Percentiles rank a stretch among this genome's conserved stretches.
Conservation (phyloP, 2,329 filamentous ascomycete species). For the Ilyonectria robusta region DNA sequence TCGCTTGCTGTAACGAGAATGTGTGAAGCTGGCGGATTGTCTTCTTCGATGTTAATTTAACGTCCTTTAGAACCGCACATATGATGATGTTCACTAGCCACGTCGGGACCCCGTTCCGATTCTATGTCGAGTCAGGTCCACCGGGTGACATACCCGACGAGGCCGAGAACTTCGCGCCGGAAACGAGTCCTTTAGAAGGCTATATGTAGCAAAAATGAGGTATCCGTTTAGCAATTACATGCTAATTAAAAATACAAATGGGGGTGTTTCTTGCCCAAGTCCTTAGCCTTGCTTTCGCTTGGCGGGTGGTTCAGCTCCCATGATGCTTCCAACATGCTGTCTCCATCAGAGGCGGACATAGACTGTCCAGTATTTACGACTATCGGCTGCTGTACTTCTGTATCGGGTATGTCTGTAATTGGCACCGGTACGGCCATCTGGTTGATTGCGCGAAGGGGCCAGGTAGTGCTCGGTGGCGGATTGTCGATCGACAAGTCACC, state of each 20-base stretch:
- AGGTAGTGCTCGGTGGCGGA: not conserved
- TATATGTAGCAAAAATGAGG: not conserved
- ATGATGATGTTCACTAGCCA: not conserved
- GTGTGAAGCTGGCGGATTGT: not conserved
- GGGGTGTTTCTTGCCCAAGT: conserved; percentile 33
- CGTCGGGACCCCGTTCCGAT: not conserved
- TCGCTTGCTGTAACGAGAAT: not conserved
- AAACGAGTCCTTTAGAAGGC: not conserved
- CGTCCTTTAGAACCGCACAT: not conserved
- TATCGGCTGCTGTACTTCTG: not conserved
- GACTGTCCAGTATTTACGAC: not conserved
- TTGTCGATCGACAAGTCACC: not conserved
- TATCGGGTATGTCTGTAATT: not conserved
- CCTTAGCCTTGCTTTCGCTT: conserved; percentile 35
- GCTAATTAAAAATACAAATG: conserved; percentile 40
- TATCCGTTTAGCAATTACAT: conserved; percentile 1
- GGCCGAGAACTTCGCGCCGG: not conserved
- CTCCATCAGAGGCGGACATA: not conserved
- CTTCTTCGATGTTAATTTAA: not conserved
- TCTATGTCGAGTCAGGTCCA: not conserved
- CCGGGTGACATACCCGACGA: not conserved
- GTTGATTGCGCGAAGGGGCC: not conserved
- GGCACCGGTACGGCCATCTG: conserved; percentile 1
- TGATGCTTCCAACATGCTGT: conserved; percentile 15
- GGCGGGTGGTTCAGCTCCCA: conserved; percentile 8